Percentiles rank a stretch among this genome's conserved stretches.
These are phyloP conservation scores for Cymbopogon flexuosus DNA, from an alignment of 202 grass and related monocot species.

Conservation along the genomic window DNA sequence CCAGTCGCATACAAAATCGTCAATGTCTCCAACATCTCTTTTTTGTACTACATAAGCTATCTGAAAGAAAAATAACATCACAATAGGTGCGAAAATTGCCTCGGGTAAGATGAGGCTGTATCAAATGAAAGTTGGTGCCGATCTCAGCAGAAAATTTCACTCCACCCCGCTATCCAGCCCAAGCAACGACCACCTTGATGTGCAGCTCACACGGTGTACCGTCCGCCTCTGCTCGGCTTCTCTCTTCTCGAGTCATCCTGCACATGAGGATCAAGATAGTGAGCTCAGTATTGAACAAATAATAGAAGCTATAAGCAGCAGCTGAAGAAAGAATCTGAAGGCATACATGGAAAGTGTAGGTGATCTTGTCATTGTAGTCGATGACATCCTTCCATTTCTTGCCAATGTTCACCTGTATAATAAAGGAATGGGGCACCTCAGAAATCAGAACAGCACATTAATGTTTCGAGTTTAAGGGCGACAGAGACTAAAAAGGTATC, in stretches of 20 bases:
- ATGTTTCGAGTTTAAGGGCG: neutral
- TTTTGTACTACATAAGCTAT: conserved; percentile 30
- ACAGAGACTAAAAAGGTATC: neutral
- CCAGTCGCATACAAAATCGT: conserved; percentile 34
- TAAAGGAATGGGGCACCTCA: neutral
- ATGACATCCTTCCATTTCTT: conserved; percentile 99
- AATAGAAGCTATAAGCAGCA: neutral
- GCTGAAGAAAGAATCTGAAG: conserved; percentile 2
- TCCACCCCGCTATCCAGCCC: neutral
- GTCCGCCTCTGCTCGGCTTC: conserved; percentile 78
- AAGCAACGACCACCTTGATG: neutral
- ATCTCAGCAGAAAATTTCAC: conserved; percentile 1
- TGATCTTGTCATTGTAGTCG: conserved; percentile 87
- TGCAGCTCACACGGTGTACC: conserved; percentile 63
- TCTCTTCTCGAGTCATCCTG: conserved; percentile 85
- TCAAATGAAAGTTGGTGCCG: neutral
- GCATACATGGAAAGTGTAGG: conserved; percentile 91
- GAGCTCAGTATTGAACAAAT: neutral
- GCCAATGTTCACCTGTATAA: conserved; percentile 83
- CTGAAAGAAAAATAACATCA: conserved; percentile 34
- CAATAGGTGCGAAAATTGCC: conserved; percentile 30
- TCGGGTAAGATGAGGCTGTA: conserved; percentile 1
- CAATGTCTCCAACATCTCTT: conserved; percentile 6
- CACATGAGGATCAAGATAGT: neutral
- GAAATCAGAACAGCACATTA: neutral